Conservation (phyloP, 148 eudicot species). For the Fagopyrum homotropicum region DNA sequence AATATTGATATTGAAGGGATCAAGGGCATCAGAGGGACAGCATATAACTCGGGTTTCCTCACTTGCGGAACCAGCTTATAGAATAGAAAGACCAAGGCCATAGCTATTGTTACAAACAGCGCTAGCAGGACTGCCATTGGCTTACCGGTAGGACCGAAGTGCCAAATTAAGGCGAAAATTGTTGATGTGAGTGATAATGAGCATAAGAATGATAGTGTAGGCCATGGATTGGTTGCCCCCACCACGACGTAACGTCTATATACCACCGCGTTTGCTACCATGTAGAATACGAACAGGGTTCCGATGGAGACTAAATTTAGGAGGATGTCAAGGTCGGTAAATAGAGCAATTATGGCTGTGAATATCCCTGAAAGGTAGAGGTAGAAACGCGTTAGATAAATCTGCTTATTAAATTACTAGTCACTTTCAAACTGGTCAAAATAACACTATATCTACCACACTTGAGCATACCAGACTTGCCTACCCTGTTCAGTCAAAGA, state of each 20-base stretch:
- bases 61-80: conserved; percentile 63
- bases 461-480: too few relatives aligned
- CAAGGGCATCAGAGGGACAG: conserved; percentile 96
- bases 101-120: conserved; percentile 30
- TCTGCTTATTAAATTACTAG: too few relatives aligned
- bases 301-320: conserved; percentile 83
- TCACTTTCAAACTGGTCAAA: too few relatives aligned
- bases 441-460: too few relatives aligned
- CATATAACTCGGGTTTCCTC: conserved; percentile 80
- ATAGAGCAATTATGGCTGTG: conserved; percentile 76
- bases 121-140: conserved; percentile 51
- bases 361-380: conserved; percentile 48
- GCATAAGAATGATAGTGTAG: conserved; percentile 64
- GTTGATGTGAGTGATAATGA: conserved; percentile 52
- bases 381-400: too few relatives aligned
- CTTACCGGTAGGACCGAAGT: conserved; percentile 55
- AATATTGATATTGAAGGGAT: conserved; percentile 69
- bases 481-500: too few relatives aligned
- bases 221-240: conserved; percentile 69
- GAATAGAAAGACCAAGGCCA: conserved; percentile 45
- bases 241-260: conserved; percentile 60
- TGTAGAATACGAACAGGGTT: conserved; percentile 86
- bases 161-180: conserved; percentile 66
- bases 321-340: conserved; percentile 69
- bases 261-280: conserved; percentile 85